Evolutionary conservation across 345 rosid species (phyloP).

Genomic region (Moringa oleifera): DNA sequence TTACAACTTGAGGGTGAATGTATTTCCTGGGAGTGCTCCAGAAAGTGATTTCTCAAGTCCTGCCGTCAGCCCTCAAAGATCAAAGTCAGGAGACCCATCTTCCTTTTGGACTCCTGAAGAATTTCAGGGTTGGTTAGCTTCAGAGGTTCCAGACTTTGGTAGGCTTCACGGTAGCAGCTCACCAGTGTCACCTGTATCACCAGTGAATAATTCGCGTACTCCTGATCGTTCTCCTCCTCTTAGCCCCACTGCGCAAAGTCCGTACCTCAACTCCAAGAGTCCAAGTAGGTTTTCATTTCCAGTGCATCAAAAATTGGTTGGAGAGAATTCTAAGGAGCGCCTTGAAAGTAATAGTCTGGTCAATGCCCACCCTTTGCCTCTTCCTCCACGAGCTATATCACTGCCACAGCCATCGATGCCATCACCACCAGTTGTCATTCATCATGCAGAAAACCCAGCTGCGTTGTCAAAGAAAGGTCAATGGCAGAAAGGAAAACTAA

Average conservation of each 20-base stretch:
- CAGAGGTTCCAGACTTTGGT: slow-evolving; percentile 16
- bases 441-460: slow-evolving; percentile 25
- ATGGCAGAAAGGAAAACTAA: slow-evolving; percentile 73
- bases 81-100: slow-evolving; percentile 16
- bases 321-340: slow-evolving; percentile 22
- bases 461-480: slow-evolving; percentile 26
- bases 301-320: slow-evolving; percentile 16
- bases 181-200: slow-evolving; percentile 16
- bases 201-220: slow-evolving; percentile 20
- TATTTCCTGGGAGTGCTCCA: slow-evolving; percentile 53
- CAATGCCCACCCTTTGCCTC: slow-evolving; percentile 58
- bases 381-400: slow-evolving; percentile 46
- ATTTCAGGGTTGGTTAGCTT: slow-evolving; percentile 15
- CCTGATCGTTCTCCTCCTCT: slow-evolving; percentile 32
- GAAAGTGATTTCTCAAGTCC: slow-evolving; percentile 48
- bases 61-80: slow-evolving; percentile 35
- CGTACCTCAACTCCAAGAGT: slow-evolving; percentile 7
- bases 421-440: slow-evolving; percentile 17
- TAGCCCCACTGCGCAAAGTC: slow-evolving; percentile 29
- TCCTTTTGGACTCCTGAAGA: slow-evolving; percentile 16
- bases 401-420: slow-evolving; percentile 13
- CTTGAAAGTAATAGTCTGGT: slow-evolving; percentile 24
- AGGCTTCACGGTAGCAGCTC: slow-evolving; percentile 15
- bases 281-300: slow-evolving; percentile 17
- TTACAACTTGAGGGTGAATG: slow-evolving; percentile 24